A percentile compares a stretch with the other conserved stretches of the same genome.
These are phyloP conservation scores for Protomyces arabidopsidicola DNA, from an alignment of 1,139 yeast species.

Conservation along the genomic window DNA sequence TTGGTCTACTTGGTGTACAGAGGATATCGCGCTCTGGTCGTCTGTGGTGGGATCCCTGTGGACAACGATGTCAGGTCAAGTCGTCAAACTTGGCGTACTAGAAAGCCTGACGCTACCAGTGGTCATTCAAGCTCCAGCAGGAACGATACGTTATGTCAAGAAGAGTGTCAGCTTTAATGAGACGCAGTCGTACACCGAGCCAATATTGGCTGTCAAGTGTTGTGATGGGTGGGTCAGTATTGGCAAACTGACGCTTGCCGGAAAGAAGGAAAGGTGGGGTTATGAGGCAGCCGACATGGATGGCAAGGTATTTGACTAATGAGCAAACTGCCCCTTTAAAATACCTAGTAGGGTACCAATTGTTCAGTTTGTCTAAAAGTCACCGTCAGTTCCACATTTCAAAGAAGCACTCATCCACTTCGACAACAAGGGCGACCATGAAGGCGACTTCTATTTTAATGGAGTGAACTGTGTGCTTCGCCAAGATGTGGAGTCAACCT, in stretches of 20 bases:
- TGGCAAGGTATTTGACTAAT: not conserved
- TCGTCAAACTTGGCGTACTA: slow-evolving; percentile 9
- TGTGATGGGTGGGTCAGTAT: slow-evolving; percentile 13
- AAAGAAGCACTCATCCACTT: too few relatives aligned
- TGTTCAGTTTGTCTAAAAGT: too few relatives aligned
- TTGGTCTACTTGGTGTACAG: slow-evolving; percentile 11
- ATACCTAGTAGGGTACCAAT: too few relatives aligned
- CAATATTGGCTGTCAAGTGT: not conserved
- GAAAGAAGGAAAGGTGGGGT: slow-evolving; percentile 7
- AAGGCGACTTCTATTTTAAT: too few relatives aligned
- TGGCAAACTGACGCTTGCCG: slow-evolving; percentile 10
- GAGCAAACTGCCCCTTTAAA: too few relatives aligned
- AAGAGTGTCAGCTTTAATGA: not conserved
- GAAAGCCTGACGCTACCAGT: not conserved
- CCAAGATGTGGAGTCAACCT: too few relatives aligned
- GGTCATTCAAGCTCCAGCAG: not conserved
- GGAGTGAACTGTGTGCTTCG: too few relatives aligned
- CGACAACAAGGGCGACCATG: too few relatives aligned
- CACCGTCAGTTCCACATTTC: too few relatives aligned
- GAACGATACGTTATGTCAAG: not conserved
- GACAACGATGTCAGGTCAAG: slow-evolving; percentile 2
- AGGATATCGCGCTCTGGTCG: slow-evolving; percentile 13
- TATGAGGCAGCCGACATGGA: slow-evolving; percentile 1
- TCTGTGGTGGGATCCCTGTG: slow-evolving; percentile 9
- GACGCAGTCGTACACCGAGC: not conserved